Evolutionary conservation across 2,329 filamentous ascomycete genomes (phyloP), one percentile per base, ranked within the genome.

Genomic region (Ascochyta pisi): DNA sequence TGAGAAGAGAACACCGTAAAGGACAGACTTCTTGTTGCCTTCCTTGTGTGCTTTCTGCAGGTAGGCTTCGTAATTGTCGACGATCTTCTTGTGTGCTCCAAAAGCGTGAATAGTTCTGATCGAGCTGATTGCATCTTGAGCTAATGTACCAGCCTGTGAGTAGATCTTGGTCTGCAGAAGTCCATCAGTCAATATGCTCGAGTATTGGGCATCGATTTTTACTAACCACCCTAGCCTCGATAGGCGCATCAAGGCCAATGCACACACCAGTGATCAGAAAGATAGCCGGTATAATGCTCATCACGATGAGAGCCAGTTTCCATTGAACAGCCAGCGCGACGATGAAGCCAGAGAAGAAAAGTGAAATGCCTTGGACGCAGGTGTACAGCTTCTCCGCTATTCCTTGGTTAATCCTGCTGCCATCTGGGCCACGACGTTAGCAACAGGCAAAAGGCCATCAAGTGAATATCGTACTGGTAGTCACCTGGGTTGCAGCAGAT

Each of bases 241-340:
- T 58, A 7, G 41, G 59, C 24, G 47, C 61, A 56, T 54, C 60
- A 22, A 52, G 47, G 15, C 29, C 47, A 23, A 54, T 54, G 29
- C 54, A 62, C 2, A 60, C 33, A 3, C 63, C 57, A 9, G 57
- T 63, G 13, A 64, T 48, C 2, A 61, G n/a, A 13, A 67, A 48
- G 8, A 58, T 58, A 10, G 75, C 76, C 0, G 81, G 81, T 0
- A 83, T 72, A 22, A 81, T 77, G 43, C 74, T 77, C 58, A 80
- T 76, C 23, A 76, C 78, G 65, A 98, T 96, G 45, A 96, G 79
- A 0, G 94, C 94, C 60, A 98, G 80, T 76, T 94, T 96, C 90
- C 93, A 96, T 76, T 89, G 95, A 70, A 90, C 90, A 76, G 94
- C 78, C 73, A 96, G 96, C 3, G 90, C 92, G 63, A 98, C 95